Base-by-base conservation (phyloP, 306 rosid species). In the Trifolium pratense region DNA sequence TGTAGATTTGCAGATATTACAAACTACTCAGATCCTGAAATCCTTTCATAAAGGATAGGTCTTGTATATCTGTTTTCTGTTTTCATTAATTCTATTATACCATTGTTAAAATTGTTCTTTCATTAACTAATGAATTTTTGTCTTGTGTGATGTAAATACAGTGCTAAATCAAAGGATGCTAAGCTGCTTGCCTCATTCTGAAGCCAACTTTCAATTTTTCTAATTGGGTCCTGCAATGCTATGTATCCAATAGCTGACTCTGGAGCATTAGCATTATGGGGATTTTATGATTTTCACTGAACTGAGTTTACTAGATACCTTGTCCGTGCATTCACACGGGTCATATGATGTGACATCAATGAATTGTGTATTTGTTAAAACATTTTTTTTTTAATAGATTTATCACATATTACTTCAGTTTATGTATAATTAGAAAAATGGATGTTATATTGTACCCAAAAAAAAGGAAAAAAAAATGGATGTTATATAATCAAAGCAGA, bases 91-190 rank as follows among this genome's bases (percentile, higher is more conserved):
- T 57, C 36, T 60, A 16, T 36, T 57, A 23, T 13, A 21, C 49
- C 69, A 51, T 66, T 49, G 34, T 64, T 71, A 9, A 58, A 68
- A 14, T 12, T 23, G 7, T 51, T 73, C 10, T 57, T 37, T 25
- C 71, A 42, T 67, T 34, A 62, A 76, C 69, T 21, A 49, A 51
- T 46, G 34, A 62, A 64, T 51, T 81, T 74, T 56, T 42, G 64
- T 70, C 46, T 21, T 63, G 15, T 49, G 66, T 79, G 69, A 45
- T 72, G 66, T 67, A 61, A 68, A 80, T 68, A 12, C 79, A 73
- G 79, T 59, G 73, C 56, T 56, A 48, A 57, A 37, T 60, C 75
- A 46, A 69, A 62, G 71, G 66, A 84, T 80, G 73, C 66, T 37
- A 51, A 56, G 68, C 52, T 20, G 84, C 58, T 64, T 69, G 78